phyloP scores from a whole-genome alignment of 169 alveolate species.

The Plasmodium berghei region DNA sequence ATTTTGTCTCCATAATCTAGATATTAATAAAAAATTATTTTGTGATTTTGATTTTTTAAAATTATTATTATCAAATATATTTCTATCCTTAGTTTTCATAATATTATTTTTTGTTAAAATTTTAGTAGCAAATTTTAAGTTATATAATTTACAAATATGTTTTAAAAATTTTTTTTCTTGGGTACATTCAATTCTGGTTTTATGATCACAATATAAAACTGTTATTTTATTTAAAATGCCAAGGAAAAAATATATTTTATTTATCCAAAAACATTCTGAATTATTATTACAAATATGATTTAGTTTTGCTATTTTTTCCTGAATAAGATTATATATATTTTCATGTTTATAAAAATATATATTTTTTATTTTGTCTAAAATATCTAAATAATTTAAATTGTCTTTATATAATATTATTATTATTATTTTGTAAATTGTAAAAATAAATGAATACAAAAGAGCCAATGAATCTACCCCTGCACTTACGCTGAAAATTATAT shows the following conservation, averaged over 20 bases:
- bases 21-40: conserved; percentile 36
- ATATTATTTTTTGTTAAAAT: conserved; percentile 5
- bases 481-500: conserved; percentile 53
- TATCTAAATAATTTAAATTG: background rate
- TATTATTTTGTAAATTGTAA: conserved; percentile 45
- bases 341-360: conserved; percentile 30
- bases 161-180: conserved; percentile 39
- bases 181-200: conserved; percentile 32
- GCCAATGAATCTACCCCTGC: conserved; percentile 64
- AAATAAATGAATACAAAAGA: conserved; percentile 49
- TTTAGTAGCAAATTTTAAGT: conserved; percentile 21
- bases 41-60: no score
- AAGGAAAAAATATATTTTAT: conserved; percentile 3
- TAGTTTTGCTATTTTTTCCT: background rate
- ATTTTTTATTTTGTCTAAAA: conserved; percentile 7
- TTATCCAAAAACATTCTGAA: no score
- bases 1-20: conserved; percentile 53
- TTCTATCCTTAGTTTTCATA: background rate
- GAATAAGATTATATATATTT: conserved; percentile 11
- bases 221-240: conserved; percentile 35
- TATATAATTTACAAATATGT: conserved; percentile 22
- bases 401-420: conserved; percentile 11
- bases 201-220: conserved; percentile 51
- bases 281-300: background rate
- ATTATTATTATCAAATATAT: background rate